A percentile compares a stretch with the other conserved stretches of the same genome.
These are phyloP conservation scores for Geotrichum candidum DNA, from an alignment of 1,139 yeast genomes.

Conservation along the genomic window DNA sequence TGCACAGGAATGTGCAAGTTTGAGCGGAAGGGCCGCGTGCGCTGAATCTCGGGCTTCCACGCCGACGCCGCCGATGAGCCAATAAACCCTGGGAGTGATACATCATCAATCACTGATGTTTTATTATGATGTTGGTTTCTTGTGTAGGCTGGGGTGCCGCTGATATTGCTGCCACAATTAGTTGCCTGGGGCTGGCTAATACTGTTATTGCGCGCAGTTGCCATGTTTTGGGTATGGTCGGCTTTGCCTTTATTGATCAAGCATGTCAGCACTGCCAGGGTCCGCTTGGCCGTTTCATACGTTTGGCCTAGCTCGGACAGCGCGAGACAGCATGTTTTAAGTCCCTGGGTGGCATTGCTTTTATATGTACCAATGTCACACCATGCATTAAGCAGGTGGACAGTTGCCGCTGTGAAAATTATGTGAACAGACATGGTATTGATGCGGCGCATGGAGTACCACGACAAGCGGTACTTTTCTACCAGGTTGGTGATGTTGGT, in stretches of 20 bases:
- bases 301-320: slow-evolving; percentile 8
- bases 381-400: slow-evolving; percentile 18
- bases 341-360: slow-evolving; percentile 11
- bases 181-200: not conserved
- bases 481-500: slow-evolving; percentile 14
- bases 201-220: not conserved
- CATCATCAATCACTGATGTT: not conserved
- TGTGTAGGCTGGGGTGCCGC: not conserved
- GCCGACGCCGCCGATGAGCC: not conserved
- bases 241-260: slow-evolving; percentile 3
- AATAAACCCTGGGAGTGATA: not conserved
- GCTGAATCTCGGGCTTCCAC: slow-evolving; percentile 10
- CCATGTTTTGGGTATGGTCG: not conserved
- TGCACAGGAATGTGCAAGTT: not conserved
- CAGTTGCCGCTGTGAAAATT: slow-evolving; percentile 25
- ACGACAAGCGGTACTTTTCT: slow-evolving; percentile 10
- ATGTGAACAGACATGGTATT: slow-evolving; percentile 23
- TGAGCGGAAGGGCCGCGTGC: slow-evolving; percentile 4
- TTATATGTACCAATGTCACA: slow-evolving; percentile 12
- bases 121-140: not conserved
- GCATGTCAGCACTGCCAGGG: slow-evolving; percentile 7
- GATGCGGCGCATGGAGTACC: slow-evolving; percentile 22
- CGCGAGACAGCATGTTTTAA: slow-evolving; percentile 14
- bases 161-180: not conserved
- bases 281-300: slow-evolving; percentile 6